Evolutionary conservation across 768 basidiomycete species (phyloP).

Genomic region (Leucocoprinus leucothites): DNA sequence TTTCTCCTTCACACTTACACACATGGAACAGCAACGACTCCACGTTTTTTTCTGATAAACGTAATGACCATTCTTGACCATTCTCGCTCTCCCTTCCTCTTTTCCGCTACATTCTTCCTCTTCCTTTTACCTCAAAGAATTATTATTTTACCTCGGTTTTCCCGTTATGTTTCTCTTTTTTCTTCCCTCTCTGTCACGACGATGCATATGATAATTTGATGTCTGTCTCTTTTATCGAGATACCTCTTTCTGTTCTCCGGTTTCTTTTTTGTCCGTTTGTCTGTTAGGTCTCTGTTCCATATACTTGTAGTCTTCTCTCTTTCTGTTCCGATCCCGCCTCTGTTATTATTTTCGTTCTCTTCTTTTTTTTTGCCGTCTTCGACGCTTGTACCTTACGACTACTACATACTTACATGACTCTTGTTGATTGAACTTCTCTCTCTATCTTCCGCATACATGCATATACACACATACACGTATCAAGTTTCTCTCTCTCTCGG

Average conservation of each 20-base stretch:
- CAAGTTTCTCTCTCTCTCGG: no score
- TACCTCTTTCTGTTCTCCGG: no score
- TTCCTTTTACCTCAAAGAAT: not conserved
- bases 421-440: no score
- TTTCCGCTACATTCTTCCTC: not conserved
- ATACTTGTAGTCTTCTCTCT: not conserved
- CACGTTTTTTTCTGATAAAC: conserved; percentile 4
- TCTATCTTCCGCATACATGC: no score
- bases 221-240: no score
- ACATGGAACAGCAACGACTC: conserved; percentile 2
- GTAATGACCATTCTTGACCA: conserved; percentile 2
- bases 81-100: not conserved
- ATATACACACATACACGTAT: no score
- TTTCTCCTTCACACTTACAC: not conserved
- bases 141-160: no score
- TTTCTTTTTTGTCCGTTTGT: not conserved
- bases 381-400: no score
- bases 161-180: conserved; percentile 2
- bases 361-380: not conserved
- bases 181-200: no score
- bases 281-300: not conserved
- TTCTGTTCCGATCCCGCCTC: not conserved
- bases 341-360: not conserved
- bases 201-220: no score
- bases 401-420: no score